Base-by-base conservation (phyloP, 805 yeast species). In the Wickerhamiella sergipiensis region DNA sequence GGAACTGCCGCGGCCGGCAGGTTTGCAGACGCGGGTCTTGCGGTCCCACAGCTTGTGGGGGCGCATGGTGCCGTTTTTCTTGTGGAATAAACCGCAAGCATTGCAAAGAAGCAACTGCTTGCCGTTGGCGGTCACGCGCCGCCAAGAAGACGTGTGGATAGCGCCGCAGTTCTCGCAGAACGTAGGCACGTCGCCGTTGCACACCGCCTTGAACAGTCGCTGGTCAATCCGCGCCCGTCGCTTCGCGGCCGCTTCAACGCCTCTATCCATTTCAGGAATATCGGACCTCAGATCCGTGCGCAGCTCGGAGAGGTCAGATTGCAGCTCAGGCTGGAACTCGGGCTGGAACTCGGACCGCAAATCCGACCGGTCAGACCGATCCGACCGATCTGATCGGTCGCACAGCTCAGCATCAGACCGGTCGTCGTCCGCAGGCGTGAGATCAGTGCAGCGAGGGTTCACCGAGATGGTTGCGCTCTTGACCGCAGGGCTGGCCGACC, bases 41-140 rank as follows among this genome's bases (percentile, higher is more conserved):
- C 42, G 50, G n/a, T 50, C 54, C 68, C 68, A 64, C n/a, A 58
- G 52, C 39, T 53, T 49, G n/a, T 53, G 51, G 4, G 68, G 68
- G 17, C 68, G 57, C 67, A 64, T 64, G 23, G 53, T 52, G n/a
- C 43, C 43, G 24, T 40, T 18, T 23, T 57, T 55, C 48, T 64
- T 61, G 50, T 55, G 60, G 52, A 62, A 64, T n/a, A 64, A 50
- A 6, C 68, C 68, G 46, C 68, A 64, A n/a, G 68, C 60, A 40
- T 61, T 61, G 48, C 64, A 61, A 39, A 61, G 54, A 19, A 43
- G 49, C 31, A 40, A 46, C 10, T 54, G 51, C 21, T 40, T 44
- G 40, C 51, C 53, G 21, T 52, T 54, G 6, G 53, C 46, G 10
- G 53, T 49, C 24, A 47, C 45, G 22, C 40, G 22, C 22, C 63